Percentiles rank a stretch among this genome's conserved stretches.
Evolutionary conservation across 164 flowering plant species (phyloP).

Genomic region (Piper longum): DNA sequence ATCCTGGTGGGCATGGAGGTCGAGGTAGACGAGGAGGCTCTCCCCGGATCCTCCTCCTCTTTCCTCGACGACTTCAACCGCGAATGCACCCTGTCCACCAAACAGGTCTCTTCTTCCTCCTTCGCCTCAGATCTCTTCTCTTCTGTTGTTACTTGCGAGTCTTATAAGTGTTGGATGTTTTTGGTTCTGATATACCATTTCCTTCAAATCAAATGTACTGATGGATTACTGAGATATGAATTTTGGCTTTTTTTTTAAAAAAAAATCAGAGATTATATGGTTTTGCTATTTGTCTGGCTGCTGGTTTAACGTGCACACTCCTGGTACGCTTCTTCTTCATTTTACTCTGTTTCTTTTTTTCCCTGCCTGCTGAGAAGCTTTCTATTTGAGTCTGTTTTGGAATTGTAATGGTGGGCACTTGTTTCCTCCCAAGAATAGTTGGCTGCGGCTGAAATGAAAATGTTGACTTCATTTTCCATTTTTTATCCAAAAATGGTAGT

Average conservation of each 20-base stretch:
- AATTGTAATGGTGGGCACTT: no score
- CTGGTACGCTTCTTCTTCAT: conserved; percentile 37
- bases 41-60: conserved; percentile 12
- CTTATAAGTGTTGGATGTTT: no score
- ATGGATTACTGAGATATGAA: no score
- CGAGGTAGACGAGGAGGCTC: conserved; percentile 25
- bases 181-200: no score
- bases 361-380: no score
- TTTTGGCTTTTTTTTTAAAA: not conserved
- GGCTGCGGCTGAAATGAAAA: no score
- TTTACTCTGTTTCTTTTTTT: not conserved
- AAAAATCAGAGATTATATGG: conserved; percentile 71
- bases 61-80: conserved; percentile 82
- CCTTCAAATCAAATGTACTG: no score
- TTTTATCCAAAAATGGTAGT: no score
- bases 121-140: not conserved
- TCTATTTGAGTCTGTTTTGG: no score
- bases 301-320: conserved; percentile 72
- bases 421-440: no score
- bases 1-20: conserved; percentile 81
- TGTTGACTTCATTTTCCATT: no score
- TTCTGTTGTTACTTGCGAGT: not conserved
- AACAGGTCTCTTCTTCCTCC: conserved; percentile 39
- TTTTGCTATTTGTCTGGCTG: conserved; percentile 62
- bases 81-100: conserved; percentile 64